Evolutionary conservation across 805 yeast species (phyloP).

Genomic region (Dipodascus geniculatus): DNA sequence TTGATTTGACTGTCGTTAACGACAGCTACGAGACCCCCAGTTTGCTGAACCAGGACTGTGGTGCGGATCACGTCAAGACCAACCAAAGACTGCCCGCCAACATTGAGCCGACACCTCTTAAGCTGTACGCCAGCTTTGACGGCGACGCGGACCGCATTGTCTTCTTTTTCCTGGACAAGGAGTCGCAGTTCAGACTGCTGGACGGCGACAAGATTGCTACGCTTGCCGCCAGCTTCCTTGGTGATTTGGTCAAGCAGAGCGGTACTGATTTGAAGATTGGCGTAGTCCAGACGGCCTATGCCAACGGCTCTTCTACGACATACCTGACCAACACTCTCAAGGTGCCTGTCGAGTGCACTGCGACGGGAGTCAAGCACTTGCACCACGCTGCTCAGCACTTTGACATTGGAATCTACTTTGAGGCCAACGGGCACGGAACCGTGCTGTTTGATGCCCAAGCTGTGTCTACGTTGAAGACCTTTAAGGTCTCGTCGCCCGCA

Average conservation of each 20-base stretch:
- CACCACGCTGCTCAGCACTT: constrained; percentile 82
- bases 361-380: constrained; percentile 93
- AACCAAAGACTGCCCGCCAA: constrained; percentile 67
- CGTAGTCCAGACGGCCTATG: constrained; percentile 95
- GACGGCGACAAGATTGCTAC: constrained; percentile 96
- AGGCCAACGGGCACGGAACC: constrained; percentile 99
- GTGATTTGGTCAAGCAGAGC: constrained; percentile 36
- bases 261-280: constrained; percentile 42
- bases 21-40: constrained; percentile 41
- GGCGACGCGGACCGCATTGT: constrained; percentile 97
- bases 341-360: constrained; percentile 76
- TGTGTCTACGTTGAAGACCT: constrained; percentile 28
- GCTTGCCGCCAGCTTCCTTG: constrained; percentile 56
- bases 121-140: constrained; percentile 74
- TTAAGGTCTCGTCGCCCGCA: constrained; percentile 30
- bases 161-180: constrained; percentile 38
- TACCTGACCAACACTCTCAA: constrained; percentile 50
- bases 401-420: constrained; percentile 91
- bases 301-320: constrained; percentile 83
- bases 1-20: constrained; percentile 39
- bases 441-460: constrained; percentile 60
- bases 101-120: constrained; percentile 29
- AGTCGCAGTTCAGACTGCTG: constrained; percentile 30
- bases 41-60: constrained; percentile 65
- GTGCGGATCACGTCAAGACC: constrained; percentile 93